phyloP scores from a whole-genome alignment of 2,329 filamentous ascomycete species.

The Nemania sp. region DNA sequence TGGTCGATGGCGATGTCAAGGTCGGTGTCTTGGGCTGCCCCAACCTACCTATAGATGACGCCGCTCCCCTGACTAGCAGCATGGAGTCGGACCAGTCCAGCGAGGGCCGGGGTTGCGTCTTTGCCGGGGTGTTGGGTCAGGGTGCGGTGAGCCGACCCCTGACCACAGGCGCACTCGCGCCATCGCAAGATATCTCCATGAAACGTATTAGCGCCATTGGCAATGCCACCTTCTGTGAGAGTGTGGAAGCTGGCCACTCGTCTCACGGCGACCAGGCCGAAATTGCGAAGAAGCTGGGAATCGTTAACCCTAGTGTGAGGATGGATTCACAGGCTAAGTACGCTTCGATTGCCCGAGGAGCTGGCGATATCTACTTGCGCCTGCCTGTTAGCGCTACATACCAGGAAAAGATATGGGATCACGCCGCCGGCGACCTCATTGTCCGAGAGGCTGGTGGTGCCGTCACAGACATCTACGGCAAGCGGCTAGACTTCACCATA shows the following conservation, averaged over 20 bases:
- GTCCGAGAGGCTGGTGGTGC: slow-evolving; percentile 91
- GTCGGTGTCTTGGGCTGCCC: slow-evolving; percentile 95
- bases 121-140: slow-evolving; percentile 78
- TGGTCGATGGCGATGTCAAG: slow-evolving; percentile 91
- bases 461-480: slow-evolving; percentile 87
- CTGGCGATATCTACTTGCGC: slow-evolving; percentile 91
- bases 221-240: slow-evolving; percentile 92
- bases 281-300: slow-evolving; percentile 83
- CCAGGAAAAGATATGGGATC: slow-evolving; percentile 99
- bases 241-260: slow-evolving; percentile 90
- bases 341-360: slow-evolving; percentile 88
- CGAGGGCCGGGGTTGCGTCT: slow-evolving; percentile 80
- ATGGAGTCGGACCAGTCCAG: slow-evolving; percentile 76
- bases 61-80: slow-evolving; percentile 67
- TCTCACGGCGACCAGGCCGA: slow-evolving; percentile 84
- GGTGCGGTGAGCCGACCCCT: slow-evolving; percentile 83
- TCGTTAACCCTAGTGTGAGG: slow-evolving; percentile 84
- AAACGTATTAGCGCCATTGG: slow-evolving; percentile 72
- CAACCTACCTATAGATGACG: slow-evolving; percentile 88
- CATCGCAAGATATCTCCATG: slow-evolving; percentile 73
- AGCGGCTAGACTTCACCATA: slow-evolving; percentile 80
- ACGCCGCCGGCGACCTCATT: slow-evolving; percentile 92
- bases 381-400: slow-evolving; percentile 85
- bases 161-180: slow-evolving; percentile 54
- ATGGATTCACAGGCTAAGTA: slow-evolving; percentile 99